phyloP scores from a whole-genome alignment of 2,329 filamentous ascomycete genomes.

The Trichophyton rubrum region DNA sequence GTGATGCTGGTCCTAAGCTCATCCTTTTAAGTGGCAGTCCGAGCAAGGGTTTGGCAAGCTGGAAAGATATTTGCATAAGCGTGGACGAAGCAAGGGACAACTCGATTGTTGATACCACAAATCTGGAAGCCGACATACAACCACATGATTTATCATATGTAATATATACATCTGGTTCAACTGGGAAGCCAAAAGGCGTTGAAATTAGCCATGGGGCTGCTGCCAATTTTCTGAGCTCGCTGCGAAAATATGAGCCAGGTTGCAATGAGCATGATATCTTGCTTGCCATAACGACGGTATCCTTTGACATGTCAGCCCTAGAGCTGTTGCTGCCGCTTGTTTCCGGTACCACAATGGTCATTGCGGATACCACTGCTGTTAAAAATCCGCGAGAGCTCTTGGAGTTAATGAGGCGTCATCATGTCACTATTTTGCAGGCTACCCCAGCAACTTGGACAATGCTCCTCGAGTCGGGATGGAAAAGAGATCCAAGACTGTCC shows the following conservation, averaged over 20 bases:
- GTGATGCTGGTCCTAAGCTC: slow-evolving; percentile 19
- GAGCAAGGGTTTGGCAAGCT: slow-evolving; percentile 9
- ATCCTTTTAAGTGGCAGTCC: slow-evolving; percentile 19
- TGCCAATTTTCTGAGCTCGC: slow-evolving; percentile 12
- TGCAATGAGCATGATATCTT: slow-evolving; percentile 9
- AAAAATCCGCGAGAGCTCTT: slow-evolving; percentile 15
- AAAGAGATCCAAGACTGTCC: slow-evolving; percentile 1
- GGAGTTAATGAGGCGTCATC: slow-evolving; percentile 10
- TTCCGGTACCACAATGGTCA: slow-evolving; percentile 9
- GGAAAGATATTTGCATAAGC: neutral
- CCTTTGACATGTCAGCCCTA: slow-evolving; percentile 13
- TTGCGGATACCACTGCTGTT: slow-evolving; percentile 16
- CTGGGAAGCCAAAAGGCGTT: slow-evolving; percentile 33
- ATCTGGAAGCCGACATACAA: slow-evolving; percentile 13
- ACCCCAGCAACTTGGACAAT: slow-evolving; percentile 13
- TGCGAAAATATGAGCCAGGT: slow-evolving; percentile 3
- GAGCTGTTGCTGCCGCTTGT: slow-evolving; percentile 11
- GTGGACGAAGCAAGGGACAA: slow-evolving; percentile 21
- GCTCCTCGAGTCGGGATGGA: slow-evolving; percentile 11
- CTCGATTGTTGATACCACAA: slow-evolving; percentile 12
- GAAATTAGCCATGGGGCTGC: slow-evolving; percentile 18
- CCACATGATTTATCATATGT: slow-evolving; percentile 24
- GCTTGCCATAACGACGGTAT: slow-evolving; percentile 15
- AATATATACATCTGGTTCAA: slow-evolving; percentile 23
- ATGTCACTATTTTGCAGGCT: slow-evolving; percentile 8